phyloP scores from a whole-genome alignment of 75 land plant species.

The Gnetum montanum region DNA sequence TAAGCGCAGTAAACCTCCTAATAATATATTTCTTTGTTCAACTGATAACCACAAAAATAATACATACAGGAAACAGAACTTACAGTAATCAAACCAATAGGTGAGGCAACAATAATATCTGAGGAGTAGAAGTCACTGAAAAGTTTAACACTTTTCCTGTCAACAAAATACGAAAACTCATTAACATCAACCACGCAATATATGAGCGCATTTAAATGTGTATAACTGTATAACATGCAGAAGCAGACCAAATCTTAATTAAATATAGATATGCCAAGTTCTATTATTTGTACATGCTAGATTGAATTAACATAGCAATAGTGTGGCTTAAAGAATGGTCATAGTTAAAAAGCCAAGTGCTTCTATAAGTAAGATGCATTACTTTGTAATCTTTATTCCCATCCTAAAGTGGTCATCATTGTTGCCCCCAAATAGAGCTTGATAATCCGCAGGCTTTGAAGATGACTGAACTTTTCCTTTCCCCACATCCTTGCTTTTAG shows the following conservation, averaged over 20 bases:
- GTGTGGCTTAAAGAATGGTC: too few relatives aligned
- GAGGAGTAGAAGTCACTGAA: conserved; percentile 88
- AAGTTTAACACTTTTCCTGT: conserved; percentile 73
- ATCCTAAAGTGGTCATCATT: conserved; percentile 79
- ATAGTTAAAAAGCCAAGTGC: too few relatives aligned
- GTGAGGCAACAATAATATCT: conserved; percentile 90
- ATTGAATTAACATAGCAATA: not conserved
- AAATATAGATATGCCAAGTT: too few relatives aligned
- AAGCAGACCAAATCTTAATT: too few relatives aligned
- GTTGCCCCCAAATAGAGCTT: conserved; percentile 70
- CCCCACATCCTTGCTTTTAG: conserved; percentile 1
- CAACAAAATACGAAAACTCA: conserved; percentile 3
- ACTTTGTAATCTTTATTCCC: conserved; percentile 88
- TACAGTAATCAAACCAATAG: conserved; percentile 68
- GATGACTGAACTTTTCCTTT: conserved; percentile 16
- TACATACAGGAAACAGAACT: conserved; percentile 17
- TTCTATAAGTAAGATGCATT: not conserved
- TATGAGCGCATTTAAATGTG: too few relatives aligned
- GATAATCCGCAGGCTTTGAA: conserved; percentile 74
- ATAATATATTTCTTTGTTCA: too few relatives aligned
- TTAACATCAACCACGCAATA: not conserved
- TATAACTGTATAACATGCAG: too few relatives aligned
- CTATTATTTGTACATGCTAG: too few relatives aligned
- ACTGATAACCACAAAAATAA: too few relatives aligned
- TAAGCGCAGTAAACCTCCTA: too few relatives aligned